These are phyloP conservation scores for Isabelozyma gotoi DNA, from an alignment of 805 yeast species.

Conservation along the genomic window DNA sequence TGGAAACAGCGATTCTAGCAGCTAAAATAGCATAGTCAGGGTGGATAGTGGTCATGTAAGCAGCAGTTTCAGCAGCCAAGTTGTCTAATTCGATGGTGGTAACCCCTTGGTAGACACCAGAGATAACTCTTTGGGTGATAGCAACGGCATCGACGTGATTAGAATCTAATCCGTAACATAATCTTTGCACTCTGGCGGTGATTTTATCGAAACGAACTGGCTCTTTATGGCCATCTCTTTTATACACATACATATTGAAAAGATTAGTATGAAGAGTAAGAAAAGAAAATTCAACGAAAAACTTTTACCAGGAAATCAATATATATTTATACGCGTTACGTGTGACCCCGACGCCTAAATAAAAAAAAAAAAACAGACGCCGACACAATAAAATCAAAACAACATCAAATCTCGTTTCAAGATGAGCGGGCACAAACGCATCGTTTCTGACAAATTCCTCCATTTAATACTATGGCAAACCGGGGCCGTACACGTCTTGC, in stretches of 20 bases:
- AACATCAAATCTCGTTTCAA: background rate
- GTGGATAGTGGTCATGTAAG: conserved; percentile 94
- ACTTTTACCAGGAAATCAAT: background rate
- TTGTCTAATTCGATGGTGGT: conserved; percentile 75
- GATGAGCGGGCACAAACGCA: background rate
- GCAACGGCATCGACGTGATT: conserved; percentile 92
- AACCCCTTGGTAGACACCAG: conserved; percentile 97
- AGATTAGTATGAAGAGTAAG: background rate
- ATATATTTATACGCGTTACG: conserved; percentile 7
- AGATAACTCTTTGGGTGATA: conserved; percentile 91
- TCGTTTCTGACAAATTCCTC: background rate
- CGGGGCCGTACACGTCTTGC: background rate
- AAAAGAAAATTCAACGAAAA: conserved; percentile 1
- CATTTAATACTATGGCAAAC: background rate
- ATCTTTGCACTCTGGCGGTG: conserved; percentile 86
- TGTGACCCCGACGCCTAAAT: background rate
- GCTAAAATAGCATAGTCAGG: conserved; percentile 97
- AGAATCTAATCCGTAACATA: conserved; percentile 92
- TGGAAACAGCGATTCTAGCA: conserved; percentile 93
- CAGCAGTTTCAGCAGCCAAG: conserved; percentile 93
- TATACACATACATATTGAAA: conserved; percentile 71
- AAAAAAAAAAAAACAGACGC: background rate
- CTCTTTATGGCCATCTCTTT: conserved; percentile 93
- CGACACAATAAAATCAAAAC: background rate
- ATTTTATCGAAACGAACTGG: conserved; percentile 95